Conservation (phyloP, 169 alveolate species). For the Plasmodium knowlesi region DNA sequence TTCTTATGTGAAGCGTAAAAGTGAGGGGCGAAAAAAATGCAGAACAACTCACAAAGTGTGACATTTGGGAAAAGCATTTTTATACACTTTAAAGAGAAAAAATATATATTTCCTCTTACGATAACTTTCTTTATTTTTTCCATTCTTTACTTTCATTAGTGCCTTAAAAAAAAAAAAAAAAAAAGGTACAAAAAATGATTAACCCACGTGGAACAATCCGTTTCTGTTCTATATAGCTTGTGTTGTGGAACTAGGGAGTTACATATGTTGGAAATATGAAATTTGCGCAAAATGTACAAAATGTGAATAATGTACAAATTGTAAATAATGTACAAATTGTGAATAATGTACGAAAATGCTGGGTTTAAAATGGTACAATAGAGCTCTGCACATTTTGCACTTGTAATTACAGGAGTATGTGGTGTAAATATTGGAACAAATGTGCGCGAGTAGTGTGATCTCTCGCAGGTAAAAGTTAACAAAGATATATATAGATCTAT, state of each 20-base stretch:
- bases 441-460: background rate
- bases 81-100: background rate
- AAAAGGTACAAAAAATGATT: background rate
- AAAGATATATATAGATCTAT: background rate
- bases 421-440: background rate
- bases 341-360: background rate
- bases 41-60: background rate
- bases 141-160: background rate
- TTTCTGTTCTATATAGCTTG: background rate
- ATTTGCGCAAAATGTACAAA: background rate
- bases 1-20: background rate
- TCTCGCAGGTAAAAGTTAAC: background rate
- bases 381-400: background rate
- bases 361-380: background rate
- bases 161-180: background rate
- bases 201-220: background rate
- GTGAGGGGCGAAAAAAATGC: background rate
- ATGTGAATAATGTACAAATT: background rate
- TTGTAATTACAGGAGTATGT: background rate
- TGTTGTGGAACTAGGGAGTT: background rate
- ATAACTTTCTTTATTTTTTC: constrained; percentile 5
- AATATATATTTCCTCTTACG: background rate
- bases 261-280: background rate
- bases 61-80: background rate
- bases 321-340: background rate